Evolutionary conservation across 345 rosid species (phyloP), one percentile per base, ranked within the genome.

Genomic region (Toxicodendron radicans): DNA sequence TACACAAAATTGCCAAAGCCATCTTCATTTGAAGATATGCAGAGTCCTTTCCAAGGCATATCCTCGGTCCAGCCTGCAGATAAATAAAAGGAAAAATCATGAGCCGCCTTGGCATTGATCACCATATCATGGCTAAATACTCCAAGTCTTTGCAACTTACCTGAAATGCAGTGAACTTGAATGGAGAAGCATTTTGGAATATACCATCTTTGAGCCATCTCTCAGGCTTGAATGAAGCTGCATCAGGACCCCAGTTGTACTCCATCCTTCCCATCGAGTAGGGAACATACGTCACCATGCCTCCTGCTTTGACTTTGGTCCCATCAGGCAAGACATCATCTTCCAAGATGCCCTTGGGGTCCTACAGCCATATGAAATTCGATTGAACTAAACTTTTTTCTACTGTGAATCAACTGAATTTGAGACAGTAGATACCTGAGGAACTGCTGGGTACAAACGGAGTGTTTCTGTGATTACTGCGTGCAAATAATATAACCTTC

Each of bases 211-310:
- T 90, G 75, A 95, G 89, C 98, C 99, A 95, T 79, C 98, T 87
- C 76, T 92, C 97, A 0, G 97, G 99, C 80, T 86, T 87, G 80
- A 92, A 95, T 38, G 71, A 78, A 54, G 93, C 81, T 24, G 97
- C 99, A 77, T 92, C 95, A 59, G 92, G 81, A 10, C 99, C 98
- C 99, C 99, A 92, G 11, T 95, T 92, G 61, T 91, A 90, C 72
- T 85, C 91, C 99, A 95, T 90, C 21, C 99, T 87, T 7, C 97
- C 99, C 99, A 95, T 95, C 46, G 97, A 95, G 73, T 91, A 95
- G n/a, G 98, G 98, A 35, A 90, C 97, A 77, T 92, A 92, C 65
- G 98, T 95, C n/a, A 92, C 96, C 98, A 91, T 90, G 49, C 95
- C 99, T 85, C 99, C 97, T 62, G 99, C 97, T 82, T 87, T 92